Percentiles rank a stretch among this genome's conserved stretches.
These are phyloP conservation scores for Yueomyces sinensis DNA, from an alignment of 805 yeast species.

Conservation along the genomic window DNA sequence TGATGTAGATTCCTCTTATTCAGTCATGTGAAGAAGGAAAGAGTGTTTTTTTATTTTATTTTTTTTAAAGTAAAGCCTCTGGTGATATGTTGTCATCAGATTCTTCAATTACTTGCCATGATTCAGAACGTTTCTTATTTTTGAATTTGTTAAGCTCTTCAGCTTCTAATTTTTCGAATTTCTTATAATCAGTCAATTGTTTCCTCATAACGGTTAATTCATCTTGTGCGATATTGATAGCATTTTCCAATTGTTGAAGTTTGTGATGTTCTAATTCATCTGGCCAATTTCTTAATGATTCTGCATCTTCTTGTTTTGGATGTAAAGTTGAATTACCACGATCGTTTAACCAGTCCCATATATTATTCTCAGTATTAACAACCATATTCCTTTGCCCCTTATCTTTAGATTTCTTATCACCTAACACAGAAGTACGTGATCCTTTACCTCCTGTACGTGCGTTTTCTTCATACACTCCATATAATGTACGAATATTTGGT, in stretches of 20 bases:
- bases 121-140: too few relatives aligned
- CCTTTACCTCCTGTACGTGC: slow-evolving; percentile 6
- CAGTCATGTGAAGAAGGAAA: too few relatives aligned
- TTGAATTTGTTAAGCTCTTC: too few relatives aligned
- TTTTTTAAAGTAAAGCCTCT: too few relatives aligned
- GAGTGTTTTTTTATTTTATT: too few relatives aligned
- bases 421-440: slow-evolving; percentile 1
- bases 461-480: slow-evolving; percentile 18
- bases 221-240: slow-evolving; percentile 14
- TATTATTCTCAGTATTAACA: slow-evolving; percentile 38
- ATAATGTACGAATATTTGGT: slow-evolving; percentile 28
- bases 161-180: too few relatives aligned
- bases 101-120: too few relatives aligned
- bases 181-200: not conserved
- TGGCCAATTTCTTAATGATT: not conserved
- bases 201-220: slow-evolving; percentile 16
- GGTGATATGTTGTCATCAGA: too few relatives aligned
- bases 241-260: slow-evolving; percentile 14
- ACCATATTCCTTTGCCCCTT: slow-evolving; percentile 11
- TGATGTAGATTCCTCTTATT: too few relatives aligned
- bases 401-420: not conserved
- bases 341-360: slow-evolving; percentile 65
- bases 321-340: slow-evolving; percentile 17
- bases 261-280: slow-evolving; percentile 7
- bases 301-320: not conserved